Base-by-base conservation (phyloP, 805 yeast genomes). In the Hanseniaspora clermontiae region DNA sequence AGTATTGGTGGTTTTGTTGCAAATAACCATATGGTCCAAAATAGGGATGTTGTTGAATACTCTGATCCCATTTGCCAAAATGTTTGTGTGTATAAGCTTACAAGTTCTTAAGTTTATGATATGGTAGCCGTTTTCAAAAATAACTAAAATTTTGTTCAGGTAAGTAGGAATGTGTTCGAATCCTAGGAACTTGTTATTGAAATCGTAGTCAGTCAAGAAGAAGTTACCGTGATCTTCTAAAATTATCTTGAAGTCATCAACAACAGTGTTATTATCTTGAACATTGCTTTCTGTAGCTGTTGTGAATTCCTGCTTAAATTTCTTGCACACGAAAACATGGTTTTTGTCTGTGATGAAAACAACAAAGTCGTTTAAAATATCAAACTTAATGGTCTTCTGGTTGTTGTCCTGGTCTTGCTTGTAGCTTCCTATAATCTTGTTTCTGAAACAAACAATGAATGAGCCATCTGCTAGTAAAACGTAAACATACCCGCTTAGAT, bases 141-240 rank as follows among this genome's bases (percentile, higher is more conserved):
- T 87, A 34, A 91, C 81, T 1, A 85, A 83, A 31, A 95, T 72
- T 66, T 93, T 93, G 73, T 93, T 93, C 64, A 95, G 69, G 66
- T 91, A 90, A 0, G 99, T 91, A 34, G 97, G 90, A 51, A 91
- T 83, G 68, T 93, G 99, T 19, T 38, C 47, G 32, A 53, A 53
- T 1, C 34, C 40, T 19, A 53, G 11, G 80, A 53, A 53, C 45
- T 81, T 83, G 34, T 53, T 53, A 12, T 53, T 53, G 29, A 17
- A 14, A 5, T 31, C 38, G 20, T 46, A 32, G 7, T 34, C 39
- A 9, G 39, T 40, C 19, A 53, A 40, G 6, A 45, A 40, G 14
- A 53, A 36, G 24, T 37, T 38, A 17, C 57, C 57, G 38, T 53
- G 43, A 2, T 53, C 47, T 9, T 46, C n/a, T 2, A 53, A 3